phyloP scores from a whole-genome alignment of 1,284 basidiomycete species.

The Xerocomus minutiporus region DNA sequence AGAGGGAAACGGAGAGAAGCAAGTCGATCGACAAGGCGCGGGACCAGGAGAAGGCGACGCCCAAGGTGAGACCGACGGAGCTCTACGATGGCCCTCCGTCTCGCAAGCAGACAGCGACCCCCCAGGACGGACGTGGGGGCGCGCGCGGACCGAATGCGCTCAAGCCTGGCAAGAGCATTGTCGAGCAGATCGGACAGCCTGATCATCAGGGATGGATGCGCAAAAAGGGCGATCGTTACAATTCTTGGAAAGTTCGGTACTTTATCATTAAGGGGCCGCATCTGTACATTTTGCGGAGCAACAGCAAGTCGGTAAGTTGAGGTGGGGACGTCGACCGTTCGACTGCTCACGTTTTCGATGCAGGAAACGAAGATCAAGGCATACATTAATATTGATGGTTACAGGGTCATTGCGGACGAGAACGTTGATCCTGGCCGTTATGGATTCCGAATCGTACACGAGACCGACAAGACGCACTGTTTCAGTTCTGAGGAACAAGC shows the following conservation, averaged over 20 bases:
- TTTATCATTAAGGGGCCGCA: constrained; percentile 93
- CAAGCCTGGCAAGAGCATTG: constrained; percentile 65
- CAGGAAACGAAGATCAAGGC: constrained; percentile 95
- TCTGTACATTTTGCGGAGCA: constrained; percentile 79
- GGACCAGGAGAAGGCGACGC: constrained; percentile 21
- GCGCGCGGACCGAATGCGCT: constrained; percentile 35
- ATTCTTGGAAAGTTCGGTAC: constrained; percentile 89
- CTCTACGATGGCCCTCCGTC: constrained; percentile 31
- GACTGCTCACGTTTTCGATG: constrained; percentile 4
- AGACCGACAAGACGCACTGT: constrained; percentile 81
- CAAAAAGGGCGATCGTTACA: constrained; percentile 93
- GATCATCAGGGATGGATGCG: constrained; percentile 93
- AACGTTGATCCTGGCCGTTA: constrained; percentile 89
- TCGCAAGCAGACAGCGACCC: constrained; percentile 51
- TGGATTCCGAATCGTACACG: constrained; percentile 93
- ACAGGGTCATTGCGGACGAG: constrained; percentile 92
- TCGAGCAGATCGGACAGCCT: constrained; percentile 84
- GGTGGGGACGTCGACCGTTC: background rate
- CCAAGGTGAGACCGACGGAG: constrained; percentile 13
- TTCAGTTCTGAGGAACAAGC: constrained; percentile 89
- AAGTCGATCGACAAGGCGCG: constrained; percentile 21
- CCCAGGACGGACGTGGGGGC: constrained; percentile 18
- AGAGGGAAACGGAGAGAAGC: constrained; percentile 21
- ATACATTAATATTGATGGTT: constrained; percentile 88
- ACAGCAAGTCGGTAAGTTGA: constrained; percentile 56